phyloP scores from a whole-genome alignment of 2,329 filamentous ascomycete genomes.

The Xylariaceae sp. region DNA sequence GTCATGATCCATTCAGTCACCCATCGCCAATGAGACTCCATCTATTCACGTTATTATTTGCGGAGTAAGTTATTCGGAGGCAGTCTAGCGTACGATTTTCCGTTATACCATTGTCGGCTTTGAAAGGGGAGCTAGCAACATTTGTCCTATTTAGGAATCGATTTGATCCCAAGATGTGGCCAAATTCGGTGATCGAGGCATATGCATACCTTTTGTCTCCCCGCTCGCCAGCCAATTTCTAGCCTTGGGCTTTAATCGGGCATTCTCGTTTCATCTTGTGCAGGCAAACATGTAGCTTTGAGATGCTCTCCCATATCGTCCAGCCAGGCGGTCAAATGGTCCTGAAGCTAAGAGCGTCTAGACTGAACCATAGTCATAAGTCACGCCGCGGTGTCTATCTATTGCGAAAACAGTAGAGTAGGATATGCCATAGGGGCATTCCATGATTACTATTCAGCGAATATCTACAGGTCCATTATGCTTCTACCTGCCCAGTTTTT shows the following conservation, averaged over 20 bases:
- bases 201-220: constrained; percentile 2
- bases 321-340: constrained; percentile 5
- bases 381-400: constrained; percentile 12
- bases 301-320: constrained; percentile 15
- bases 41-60: constrained; percentile 4
- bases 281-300: constrained; percentile 11
- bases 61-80: constrained; percentile 2
- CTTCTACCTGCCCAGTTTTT: neutral
- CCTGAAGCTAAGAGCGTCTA: constrained; percentile 16
- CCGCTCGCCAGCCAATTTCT: neutral
- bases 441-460: constrained; percentile 8
- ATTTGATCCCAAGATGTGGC: constrained; percentile 5
- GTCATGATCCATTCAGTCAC: constrained; percentile 6
- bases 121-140: neutral
- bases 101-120: constrained; percentile 2
- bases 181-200: constrained; percentile 2
- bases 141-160: constrained; percentile 1
- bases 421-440: neutral
- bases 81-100: constrained; percentile 13
- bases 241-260: constrained; percentile 7
- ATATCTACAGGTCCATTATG: neutral
- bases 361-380: neutral
- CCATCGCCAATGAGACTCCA: constrained; percentile 18
- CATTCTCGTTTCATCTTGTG: constrained; percentile 17
- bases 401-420: neutral